Conservation (phyloP, 805 yeast genomes). For the Monosporozyma siamensis region DNA sequence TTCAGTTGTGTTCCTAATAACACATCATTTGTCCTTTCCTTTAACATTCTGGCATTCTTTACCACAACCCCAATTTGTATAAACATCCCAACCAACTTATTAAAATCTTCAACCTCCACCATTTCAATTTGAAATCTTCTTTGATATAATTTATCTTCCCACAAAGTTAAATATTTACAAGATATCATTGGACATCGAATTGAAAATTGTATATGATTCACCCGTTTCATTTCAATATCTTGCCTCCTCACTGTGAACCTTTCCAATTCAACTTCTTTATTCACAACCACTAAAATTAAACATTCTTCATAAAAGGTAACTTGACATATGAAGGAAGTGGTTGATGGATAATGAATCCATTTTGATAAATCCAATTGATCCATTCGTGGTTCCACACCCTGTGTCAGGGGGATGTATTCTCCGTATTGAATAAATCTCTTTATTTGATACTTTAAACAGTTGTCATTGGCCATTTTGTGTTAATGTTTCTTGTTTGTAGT, state of each 20-base stretch:
- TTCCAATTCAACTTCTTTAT: not conserved
- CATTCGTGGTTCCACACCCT: slow-evolving; percentile 15
- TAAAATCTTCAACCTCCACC: slow-evolving; percentile 11
- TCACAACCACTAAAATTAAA: not conserved
- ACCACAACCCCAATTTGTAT: slow-evolving; percentile 8
- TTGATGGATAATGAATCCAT: slow-evolving; percentile 4
- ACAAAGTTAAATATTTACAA: slow-evolving; percentile 19
- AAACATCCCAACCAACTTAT: slow-evolving; percentile 2
- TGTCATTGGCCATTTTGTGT: not conserved
- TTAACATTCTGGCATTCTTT: slow-evolving; percentile 7
- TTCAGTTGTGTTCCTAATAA: too few species aligned
- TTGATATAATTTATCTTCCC: slow-evolving; percentile 2
- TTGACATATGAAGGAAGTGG: not conserved
- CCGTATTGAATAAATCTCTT: slow-evolving; percentile 6
- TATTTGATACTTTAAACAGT: not conserved
- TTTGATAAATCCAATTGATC: not conserved
- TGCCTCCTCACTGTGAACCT: not conserved
- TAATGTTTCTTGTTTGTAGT: not conserved
- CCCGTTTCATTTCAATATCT: not conserved
- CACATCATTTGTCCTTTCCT: not conserved
- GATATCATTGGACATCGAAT: slow-evolving; percentile 20
- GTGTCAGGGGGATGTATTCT: slow-evolving; percentile 14
- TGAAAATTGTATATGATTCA: slow-evolving; percentile 15
- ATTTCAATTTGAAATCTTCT: slow-evolving; percentile 23
- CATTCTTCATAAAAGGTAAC: not conserved